These are phyloP conservation scores for Plasmopara halstedii DNA, from an alignment of 352 stramenopile genomes.

Conservation along the genomic window DNA sequence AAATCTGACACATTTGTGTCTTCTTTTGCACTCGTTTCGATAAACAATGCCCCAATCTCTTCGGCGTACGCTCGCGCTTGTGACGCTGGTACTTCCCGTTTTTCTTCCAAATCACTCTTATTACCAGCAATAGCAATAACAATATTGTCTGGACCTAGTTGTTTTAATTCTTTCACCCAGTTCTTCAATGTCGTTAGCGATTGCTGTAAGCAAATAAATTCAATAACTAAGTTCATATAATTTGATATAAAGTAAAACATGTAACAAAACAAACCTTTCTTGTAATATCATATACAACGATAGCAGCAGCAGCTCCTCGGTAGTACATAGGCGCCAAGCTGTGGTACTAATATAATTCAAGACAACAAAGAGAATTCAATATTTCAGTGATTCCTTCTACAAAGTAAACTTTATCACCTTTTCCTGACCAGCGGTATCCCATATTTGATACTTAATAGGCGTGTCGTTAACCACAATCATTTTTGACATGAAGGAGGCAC, in stretches of 20 bases:
- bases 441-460: constrained; percentile 97
- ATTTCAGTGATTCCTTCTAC: too few relatives aligned
- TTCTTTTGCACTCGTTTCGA: constrained; percentile 92
- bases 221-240: neutral
- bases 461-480: constrained; percentile 90
- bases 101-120: constrained; percentile 90
- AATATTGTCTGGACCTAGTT: constrained; percentile 89
- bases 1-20: constrained; percentile 91
- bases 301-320: constrained; percentile 91
- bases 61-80: constrained; percentile 87
- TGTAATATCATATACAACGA: constrained; percentile 99
- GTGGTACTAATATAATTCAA: constrained; percentile 72
- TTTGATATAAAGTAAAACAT: neutral
- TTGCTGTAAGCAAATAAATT: constrained; percentile 36
- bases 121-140: constrained; percentile 94
- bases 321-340: constrained; percentile 99
- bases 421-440: constrained; percentile 97
- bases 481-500: constrained; percentile 96
- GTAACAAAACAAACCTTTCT: constrained; percentile 51
- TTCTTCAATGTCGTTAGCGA: constrained; percentile 92
- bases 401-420: too few relatives aligned
- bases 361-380: constrained; percentile 2
- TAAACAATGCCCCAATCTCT: constrained; percentile 89
- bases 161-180: constrained; percentile 92
- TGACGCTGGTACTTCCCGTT: constrained; percentile 82